These are phyloP conservation scores for Chlamydomonas reinhardtii DNA, from an alignment of 163 green algal species.

Conservation along the genomic window DNA sequence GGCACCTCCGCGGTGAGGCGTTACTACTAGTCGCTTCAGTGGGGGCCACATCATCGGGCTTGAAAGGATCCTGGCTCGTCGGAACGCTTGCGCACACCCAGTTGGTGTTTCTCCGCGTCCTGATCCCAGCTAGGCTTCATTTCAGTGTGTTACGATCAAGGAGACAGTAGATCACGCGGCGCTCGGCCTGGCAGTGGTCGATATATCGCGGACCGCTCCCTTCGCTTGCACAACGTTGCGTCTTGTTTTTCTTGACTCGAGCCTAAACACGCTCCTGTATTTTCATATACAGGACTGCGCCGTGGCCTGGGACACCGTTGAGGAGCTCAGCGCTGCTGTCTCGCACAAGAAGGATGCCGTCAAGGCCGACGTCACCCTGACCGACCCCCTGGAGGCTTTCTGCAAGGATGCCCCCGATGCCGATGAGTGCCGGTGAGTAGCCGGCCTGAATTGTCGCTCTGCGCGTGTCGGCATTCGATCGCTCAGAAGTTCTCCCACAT, in stretches of 20 bases:
- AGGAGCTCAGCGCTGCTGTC: slow-evolving; percentile 81
- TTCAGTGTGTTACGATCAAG: too few species aligned
- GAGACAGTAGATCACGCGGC: too few species aligned
- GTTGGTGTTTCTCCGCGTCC: too few species aligned
- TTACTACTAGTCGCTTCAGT: background rate
- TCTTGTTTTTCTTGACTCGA: too few species aligned
- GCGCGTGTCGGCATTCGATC: too few species aligned
- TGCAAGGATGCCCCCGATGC: slow-evolving; percentile 63
- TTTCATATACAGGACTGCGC: slow-evolving; percentile 63
- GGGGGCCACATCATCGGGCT: background rate
- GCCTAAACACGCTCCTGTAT: too few species aligned
- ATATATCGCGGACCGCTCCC: too few species aligned
- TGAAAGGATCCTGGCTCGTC: background rate
- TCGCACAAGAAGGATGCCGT: slow-evolving; percentile 76
- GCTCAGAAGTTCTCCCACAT: background rate
- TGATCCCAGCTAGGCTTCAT: too few species aligned
- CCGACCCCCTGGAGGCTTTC: slow-evolving; percentile 80
- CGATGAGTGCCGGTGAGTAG: slow-evolving; percentile 47
- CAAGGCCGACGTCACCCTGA: slow-evolving; percentile 31
- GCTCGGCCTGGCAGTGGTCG: too few species aligned
- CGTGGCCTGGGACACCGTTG: slow-evolving; percentile 87
- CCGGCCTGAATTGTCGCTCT: too few species aligned
- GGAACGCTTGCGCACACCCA: too few species aligned
- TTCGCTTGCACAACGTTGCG: too few species aligned
- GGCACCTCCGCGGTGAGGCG: slow-evolving; percentile 32